Conservation (phyloP, 768 basidiomycete species). For the Mycena venus region DNA sequence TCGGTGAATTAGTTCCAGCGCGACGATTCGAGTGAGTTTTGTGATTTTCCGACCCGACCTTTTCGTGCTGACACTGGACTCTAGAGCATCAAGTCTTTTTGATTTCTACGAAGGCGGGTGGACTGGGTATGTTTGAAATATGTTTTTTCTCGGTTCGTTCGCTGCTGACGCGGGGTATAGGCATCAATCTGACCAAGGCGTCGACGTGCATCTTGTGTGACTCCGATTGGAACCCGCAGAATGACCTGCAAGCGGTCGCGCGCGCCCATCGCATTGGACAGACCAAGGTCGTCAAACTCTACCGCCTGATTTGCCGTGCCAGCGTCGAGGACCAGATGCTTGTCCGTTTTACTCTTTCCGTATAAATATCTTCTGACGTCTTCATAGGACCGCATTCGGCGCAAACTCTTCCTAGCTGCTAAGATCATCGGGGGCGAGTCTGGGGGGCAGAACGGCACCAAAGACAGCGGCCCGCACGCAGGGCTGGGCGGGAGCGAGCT, state of each 20-base stretch:
- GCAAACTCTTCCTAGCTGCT: conserved; percentile 76
- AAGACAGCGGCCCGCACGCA: conserved; percentile 26
- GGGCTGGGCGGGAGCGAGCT: conserved; percentile 61
- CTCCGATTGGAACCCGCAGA: conserved; percentile 78
- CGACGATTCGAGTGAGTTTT: conserved; percentile 63
- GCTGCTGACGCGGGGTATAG: conserved; percentile 48
- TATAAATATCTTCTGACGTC: neutral
- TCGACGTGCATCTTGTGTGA: conserved; percentile 87
- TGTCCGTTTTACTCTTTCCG: neutral
- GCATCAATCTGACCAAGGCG: conserved; percentile 88
- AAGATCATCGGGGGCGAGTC: conserved; percentile 68
- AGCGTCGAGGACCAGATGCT: conserved; percentile 86
- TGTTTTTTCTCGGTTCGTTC: neutral
- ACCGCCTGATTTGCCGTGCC: conserved; percentile 75
- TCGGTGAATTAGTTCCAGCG: conserved; percentile 63
- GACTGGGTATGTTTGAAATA: conserved; percentile 63
- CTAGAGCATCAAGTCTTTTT: conserved; percentile 76
- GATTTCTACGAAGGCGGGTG: conserved; percentile 80
- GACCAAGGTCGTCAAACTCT: conserved; percentile 77
- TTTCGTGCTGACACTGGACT: neutral
- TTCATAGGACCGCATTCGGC: conserved; percentile 66
- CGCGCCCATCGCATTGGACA: conserved; percentile 88
- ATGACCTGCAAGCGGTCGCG: conserved; percentile 89
- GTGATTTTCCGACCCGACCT: neutral
- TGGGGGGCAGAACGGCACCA: conserved; percentile 50